Conservation (phyloP, 1,284 basidiomycete species). For the Calocybe gambosa region DNA sequence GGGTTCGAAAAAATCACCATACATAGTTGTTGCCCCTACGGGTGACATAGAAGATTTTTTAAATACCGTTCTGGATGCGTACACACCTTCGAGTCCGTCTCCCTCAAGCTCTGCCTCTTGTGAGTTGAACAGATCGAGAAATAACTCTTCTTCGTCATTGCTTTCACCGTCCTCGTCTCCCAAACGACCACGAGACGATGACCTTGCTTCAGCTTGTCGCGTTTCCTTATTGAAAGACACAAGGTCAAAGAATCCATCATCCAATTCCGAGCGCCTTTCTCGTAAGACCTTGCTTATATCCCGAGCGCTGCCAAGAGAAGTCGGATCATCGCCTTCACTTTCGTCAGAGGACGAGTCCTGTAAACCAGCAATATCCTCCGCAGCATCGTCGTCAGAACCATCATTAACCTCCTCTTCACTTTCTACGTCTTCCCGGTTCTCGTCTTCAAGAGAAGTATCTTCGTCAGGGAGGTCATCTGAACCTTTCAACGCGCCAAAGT, state of each 20-base stretch:
- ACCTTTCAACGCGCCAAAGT: slow-evolving; percentile 28
- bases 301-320: neutral
- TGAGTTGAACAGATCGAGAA: slow-evolving; percentile 68
- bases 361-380: slow-evolving; percentile 38
- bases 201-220: slow-evolving; percentile 71
- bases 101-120: slow-evolving; percentile 42
- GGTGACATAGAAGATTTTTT: slow-evolving; percentile 6
- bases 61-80: slow-evolving; percentile 14
- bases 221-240: slow-evolving; percentile 86
- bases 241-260: slow-evolving; percentile 92
- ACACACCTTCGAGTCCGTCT: slow-evolving; percentile 35
- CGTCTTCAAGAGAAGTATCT: slow-evolving; percentile 11
- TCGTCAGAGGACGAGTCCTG: slow-evolving; percentile 46
- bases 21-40: slow-evolving; percentile 46
- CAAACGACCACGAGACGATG: slow-evolving; percentile 55
- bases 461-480: slow-evolving; percentile 19
- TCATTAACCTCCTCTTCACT: slow-evolving; percentile 10
- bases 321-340: slow-evolving; percentile 27
- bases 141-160: slow-evolving; percentile 43
- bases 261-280: slow-evolving; percentile 56
- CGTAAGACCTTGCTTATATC: slow-evolving; percentile 20
- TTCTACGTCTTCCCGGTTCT: slow-evolving; percentile 10
- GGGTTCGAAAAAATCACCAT: slow-evolving; percentile 70
- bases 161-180: slow-evolving; percentile 56
- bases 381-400: slow-evolving; percentile 20